Conservation (phyloP, 2,329 filamentous ascomycete species). For the Rhinocladiella mackenziei region DNA sequence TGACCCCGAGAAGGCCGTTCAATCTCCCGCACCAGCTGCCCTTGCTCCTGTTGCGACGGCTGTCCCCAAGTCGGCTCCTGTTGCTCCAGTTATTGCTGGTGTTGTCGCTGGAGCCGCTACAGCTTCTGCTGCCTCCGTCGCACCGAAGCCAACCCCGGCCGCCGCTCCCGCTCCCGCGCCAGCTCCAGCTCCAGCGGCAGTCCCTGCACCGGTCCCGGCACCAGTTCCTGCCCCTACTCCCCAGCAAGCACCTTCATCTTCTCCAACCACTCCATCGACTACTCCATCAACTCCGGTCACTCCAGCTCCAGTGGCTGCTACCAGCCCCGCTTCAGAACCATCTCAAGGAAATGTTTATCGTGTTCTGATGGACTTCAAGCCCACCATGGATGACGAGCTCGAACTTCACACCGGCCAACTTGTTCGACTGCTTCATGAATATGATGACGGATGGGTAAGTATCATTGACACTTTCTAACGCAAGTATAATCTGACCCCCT, state of each 20-base stretch:
- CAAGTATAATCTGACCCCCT: slow-evolving; percentile 33
- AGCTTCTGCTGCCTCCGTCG: slow-evolving; percentile 38
- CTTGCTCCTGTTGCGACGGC: slow-evolving; percentile 31
- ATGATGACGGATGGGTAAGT: slow-evolving; percentile 96
- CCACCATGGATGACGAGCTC: slow-evolving; percentile 88
- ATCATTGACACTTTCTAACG: background rate
- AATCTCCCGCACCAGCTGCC: slow-evolving; percentile 27
- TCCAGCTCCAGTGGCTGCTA: slow-evolving; percentile 30
- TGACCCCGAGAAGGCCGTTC: slow-evolving; percentile 18
- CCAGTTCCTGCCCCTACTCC: slow-evolving; percentile 8
- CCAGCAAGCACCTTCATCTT: slow-evolving; percentile 4
- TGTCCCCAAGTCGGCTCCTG: slow-evolving; percentile 39
- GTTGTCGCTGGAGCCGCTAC: slow-evolving; percentile 41
- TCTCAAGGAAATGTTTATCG: slow-evolving; percentile 72
- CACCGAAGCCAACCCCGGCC: slow-evolving; percentile 13
- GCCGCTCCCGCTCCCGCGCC: slow-evolving; percentile 24
- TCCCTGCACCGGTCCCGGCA: slow-evolving; percentile 1
- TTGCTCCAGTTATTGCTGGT: slow-evolving; percentile 38
- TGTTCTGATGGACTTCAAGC: slow-evolving; percentile 89
- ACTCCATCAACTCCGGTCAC: slow-evolving; percentile 62
- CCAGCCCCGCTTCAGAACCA: slow-evolving; percentile 48
- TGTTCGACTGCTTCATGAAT: slow-evolving; percentile 86
- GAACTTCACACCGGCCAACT: slow-evolving; percentile 75
- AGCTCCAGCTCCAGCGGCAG: slow-evolving; percentile 17
- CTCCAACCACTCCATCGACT: slow-evolving; percentile 28